These are phyloP conservation scores for Syzygium oleosum DNA, from an alignment of 345 rosid species.

Conservation along the genomic window DNA sequence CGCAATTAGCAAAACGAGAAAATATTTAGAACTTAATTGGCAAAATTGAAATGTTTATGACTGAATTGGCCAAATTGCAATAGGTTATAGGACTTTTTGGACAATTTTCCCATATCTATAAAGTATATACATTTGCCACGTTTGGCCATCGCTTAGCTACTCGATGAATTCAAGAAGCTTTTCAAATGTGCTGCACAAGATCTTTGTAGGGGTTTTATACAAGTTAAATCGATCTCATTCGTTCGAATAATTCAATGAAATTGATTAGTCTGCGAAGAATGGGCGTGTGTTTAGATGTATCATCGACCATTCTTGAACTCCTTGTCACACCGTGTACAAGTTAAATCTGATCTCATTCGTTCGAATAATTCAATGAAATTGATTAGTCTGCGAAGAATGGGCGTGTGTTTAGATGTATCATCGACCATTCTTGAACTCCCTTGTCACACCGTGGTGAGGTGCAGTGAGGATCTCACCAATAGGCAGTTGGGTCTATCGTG, in stretches of 20 bases:
- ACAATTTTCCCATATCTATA: not conserved
- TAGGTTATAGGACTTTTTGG: too few relatives aligned
- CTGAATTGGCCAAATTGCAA: too few relatives aligned
- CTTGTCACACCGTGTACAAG: not conserved
- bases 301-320: not conserved
- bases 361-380: not conserved
- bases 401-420: not conserved
- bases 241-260: not conserved
- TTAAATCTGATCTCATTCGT: not conserved
- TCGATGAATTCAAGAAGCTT: not conserved
- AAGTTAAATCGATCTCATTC: not conserved
- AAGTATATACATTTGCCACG: not conserved
- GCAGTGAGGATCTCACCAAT: not conserved
- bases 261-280: not conserved
- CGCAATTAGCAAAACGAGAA: too few relatives aligned
- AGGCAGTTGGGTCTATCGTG: not conserved
- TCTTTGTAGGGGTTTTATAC: not conserved
- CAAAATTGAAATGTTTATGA: too few relatives aligned
- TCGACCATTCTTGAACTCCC: not conserved
- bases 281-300: not conserved
- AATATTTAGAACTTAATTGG: too few relatives aligned
- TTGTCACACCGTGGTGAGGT: not conserved
- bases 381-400: not conserved
- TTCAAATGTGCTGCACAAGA: not conserved
- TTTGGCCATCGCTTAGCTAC: not conserved